phyloP scores from a whole-genome alignment of 2,329 filamentous ascomycete species.

The Pyrenochaeta sp. region DNA sequence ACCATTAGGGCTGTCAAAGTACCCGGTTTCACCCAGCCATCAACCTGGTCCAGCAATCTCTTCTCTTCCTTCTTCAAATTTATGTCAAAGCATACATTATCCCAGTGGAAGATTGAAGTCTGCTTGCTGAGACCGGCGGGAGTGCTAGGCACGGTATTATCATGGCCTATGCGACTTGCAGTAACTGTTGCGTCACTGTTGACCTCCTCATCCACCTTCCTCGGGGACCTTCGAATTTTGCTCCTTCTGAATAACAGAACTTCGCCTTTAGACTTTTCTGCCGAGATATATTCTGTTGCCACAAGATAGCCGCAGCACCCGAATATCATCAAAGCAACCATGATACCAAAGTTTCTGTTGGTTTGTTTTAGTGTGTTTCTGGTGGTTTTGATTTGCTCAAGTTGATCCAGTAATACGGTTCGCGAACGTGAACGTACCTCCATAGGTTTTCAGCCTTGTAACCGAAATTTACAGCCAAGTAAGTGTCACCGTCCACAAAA shows the following conservation, averaged over 20 bases:
- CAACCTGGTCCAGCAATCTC: slow-evolving; percentile 51
- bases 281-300: slow-evolving; percentile 68
- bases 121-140: too few relatives aligned
- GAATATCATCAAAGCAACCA: slow-evolving; percentile 66
- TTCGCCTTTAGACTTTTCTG: background rate
- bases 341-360: slow-evolving; percentile 71
- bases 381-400: too few relatives aligned
- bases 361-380: too few relatives aligned
- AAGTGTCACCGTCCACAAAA: too few relatives aligned
- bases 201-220: too few relatives aligned
- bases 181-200: too few relatives aligned
- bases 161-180: too few relatives aligned
- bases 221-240: too few relatives aligned
- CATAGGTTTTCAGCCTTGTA: too few relatives aligned
- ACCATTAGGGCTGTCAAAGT: slow-evolving; percentile 82
- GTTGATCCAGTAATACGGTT: background rate
- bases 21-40: slow-evolving; percentile 90
- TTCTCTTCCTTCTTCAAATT: slow-evolving; percentile 66
- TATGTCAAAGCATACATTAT: slow-evolving; percentile 70
- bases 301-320: slow-evolving; percentile 67
- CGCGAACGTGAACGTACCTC: too few relatives aligned
- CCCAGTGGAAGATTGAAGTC: background rate
- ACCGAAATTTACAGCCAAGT: too few relatives aligned
- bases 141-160: too few relatives aligned
- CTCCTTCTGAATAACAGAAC: background rate